phyloP scores from a whole-genome alignment of 164 flowering plant species.

The Stephania yunnanensis region DNA sequence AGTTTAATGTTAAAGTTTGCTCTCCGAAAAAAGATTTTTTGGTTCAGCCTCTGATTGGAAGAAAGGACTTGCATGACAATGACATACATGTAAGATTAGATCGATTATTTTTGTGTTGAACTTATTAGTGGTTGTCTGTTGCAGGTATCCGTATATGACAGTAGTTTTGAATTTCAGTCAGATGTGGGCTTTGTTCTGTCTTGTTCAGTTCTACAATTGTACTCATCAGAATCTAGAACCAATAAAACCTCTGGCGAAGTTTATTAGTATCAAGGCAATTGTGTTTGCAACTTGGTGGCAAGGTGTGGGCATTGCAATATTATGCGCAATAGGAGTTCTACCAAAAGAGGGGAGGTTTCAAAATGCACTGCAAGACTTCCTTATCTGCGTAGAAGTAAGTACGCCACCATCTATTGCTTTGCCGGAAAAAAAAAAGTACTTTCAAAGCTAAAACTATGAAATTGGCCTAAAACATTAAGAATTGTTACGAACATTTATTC shows the following conservation, averaged over 20 bases:
- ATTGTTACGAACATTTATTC: neutral
- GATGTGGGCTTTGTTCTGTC: slow-evolving; percentile 92
- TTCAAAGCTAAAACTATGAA: neutral
- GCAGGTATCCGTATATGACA: slow-evolving; percentile 84
- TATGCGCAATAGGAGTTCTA: slow-evolving; percentile 48
- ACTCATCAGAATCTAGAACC: slow-evolving; percentile 61
- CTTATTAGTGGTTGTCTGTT: slow-evolving; percentile 5
- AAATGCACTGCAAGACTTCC: slow-evolving; percentile 70
- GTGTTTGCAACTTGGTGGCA: slow-evolving; percentile 99
- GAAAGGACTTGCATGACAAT: neutral
- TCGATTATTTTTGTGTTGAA: neutral
- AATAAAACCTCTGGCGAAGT: slow-evolving; percentile 82
- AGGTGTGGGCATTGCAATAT: slow-evolving; percentile 77
- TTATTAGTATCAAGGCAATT: slow-evolving; percentile 92
- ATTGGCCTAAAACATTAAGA: no score
- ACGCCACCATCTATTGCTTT: neutral
- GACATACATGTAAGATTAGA: neutral
- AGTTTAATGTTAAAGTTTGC: no score
- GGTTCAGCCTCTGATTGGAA: no score
- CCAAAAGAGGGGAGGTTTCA: slow-evolving; percentile 54
- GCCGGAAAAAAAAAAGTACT: neutral
- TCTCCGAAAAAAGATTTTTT: no score
- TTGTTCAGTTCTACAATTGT: slow-evolving; percentile 79
- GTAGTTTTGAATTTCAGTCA: slow-evolving; percentile 90
- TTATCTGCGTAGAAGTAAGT: slow-evolving; percentile 85